Percentiles rank a stretch among this genome's conserved stretches.
Conservation (phyloP, 495 filamentous ascomycete species). For the Tetracladium marchalianum region DNA sequence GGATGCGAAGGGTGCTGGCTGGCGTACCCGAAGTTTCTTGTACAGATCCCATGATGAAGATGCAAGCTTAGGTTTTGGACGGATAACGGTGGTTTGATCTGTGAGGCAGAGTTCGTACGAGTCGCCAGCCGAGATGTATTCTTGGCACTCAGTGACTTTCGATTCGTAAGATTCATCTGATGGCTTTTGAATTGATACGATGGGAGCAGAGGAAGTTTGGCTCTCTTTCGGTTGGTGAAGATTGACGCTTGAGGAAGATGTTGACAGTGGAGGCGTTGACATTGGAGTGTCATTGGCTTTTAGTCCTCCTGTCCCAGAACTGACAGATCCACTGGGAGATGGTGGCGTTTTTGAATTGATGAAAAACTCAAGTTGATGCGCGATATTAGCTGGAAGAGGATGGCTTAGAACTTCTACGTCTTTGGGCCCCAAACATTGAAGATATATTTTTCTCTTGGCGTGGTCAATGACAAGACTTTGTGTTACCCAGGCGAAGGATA, state of each 20-base stretch:
- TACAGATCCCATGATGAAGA: constrained; percentile 56
- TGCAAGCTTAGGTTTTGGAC: constrained; percentile 10
- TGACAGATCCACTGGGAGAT: too few relatives aligned
- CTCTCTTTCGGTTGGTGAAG: neutral
- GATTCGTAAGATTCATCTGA: constrained; percentile 45
- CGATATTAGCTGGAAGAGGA: too few relatives aligned
- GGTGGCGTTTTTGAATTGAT: too few relatives aligned
- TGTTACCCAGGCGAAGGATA: constrained; percentile 68
- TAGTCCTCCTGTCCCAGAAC: neutral
- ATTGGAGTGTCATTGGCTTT: neutral
- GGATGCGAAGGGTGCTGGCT: constrained; percentile 81
- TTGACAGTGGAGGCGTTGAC: neutral
- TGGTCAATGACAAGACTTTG: constrained; percentile 78
- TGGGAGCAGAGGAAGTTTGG: too few relatives aligned
- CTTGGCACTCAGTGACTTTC: constrained; percentile 61
- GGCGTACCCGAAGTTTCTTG: constrained; percentile 54
- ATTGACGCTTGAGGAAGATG: neutral
- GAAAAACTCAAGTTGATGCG: too few relatives aligned
- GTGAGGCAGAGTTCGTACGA: constrained; percentile 95
- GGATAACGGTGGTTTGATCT: constrained; percentile 50
- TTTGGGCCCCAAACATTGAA: constrained; percentile 47
- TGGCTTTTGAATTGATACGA: constrained; percentile 22
- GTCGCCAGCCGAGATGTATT: constrained; percentile 62
- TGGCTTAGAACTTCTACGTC: neutral
- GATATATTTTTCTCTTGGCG: constrained; percentile 41